Conservation (phyloP, 345 rosid genomes). For the Heritiera fomes region DNA sequence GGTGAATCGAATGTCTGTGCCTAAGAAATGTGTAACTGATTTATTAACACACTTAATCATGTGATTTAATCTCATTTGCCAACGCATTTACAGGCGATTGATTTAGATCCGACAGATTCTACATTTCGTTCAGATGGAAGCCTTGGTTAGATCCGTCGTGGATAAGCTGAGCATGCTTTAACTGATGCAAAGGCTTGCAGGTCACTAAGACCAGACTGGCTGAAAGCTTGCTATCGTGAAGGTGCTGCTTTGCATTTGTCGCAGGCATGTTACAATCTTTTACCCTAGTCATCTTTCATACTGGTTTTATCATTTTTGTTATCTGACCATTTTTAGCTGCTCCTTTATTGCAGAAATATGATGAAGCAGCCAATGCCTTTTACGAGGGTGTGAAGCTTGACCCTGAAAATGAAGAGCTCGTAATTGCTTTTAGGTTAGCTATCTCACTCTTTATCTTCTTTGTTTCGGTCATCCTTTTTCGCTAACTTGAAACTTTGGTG, state of each 20-base stretch:
- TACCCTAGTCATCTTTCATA: background rate
- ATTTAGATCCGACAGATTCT: slow-evolving; percentile 75
- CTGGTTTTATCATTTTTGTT: background rate
- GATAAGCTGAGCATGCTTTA: slow-evolving; percentile 79
- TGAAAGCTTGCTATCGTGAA: slow-evolving; percentile 88
- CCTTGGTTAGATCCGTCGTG: slow-evolving; percentile 74
- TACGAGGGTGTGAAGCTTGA: slow-evolving; percentile 76
- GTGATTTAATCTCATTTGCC: slow-evolving; percentile 3
- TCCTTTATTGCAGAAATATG: slow-evolving; percentile 54
- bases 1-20: background rate
- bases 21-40: background rate
- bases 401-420: slow-evolving; percentile 75
- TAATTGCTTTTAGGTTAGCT: slow-evolving; percentile 74
- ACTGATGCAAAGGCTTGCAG: slow-evolving; percentile 76
- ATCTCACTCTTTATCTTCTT: background rate
- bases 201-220: slow-evolving; percentile 73
- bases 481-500: background rate
- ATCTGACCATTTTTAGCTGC: slow-evolving; percentile 12
- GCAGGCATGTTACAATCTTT: slow-evolving; percentile 42
- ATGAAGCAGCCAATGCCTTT: slow-evolving; percentile 84
- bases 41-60: background rate
- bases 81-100: slow-evolving; percentile 63
- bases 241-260: slow-evolving; percentile 81
- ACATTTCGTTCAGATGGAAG: slow-evolving; percentile 77
- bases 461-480: background rate